Percentiles rank a stretch among this genome's conserved stretches.
Evolutionary conservation across 768 basidiomycete genomes (phyloP).

Genomic region (Chalciporus pseudorubinellus): DNA sequence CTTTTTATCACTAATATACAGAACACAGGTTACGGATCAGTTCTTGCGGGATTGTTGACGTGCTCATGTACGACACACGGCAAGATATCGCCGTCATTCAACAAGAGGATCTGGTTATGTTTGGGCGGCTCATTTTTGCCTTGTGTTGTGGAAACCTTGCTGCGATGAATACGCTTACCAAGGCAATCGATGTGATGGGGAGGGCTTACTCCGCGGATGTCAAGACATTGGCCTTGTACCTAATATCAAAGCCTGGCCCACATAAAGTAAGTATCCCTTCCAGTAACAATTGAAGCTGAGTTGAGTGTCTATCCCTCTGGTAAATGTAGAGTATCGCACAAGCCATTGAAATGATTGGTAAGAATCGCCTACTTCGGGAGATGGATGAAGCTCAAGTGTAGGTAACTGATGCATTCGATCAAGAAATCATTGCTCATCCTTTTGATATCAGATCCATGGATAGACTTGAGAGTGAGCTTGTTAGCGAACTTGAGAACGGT

Average conservation of each 20-base stretch:
- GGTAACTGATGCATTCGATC: slow-evolving; percentile 20
- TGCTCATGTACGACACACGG: slow-evolving; percentile 71
- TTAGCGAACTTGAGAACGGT: slow-evolving; percentile 91
- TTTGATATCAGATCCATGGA: slow-evolving; percentile 65
- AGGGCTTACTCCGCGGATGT: slow-evolving; percentile 78
- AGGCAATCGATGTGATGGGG: slow-evolving; percentile 69
- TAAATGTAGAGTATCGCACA: slow-evolving; percentile 66
- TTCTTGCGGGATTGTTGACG: slow-evolving; percentile 85
- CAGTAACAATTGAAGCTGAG: not conserved
- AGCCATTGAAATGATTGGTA: slow-evolving; percentile 75
- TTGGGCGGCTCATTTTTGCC: slow-evolving; percentile 80
- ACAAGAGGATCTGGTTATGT: slow-evolving; percentile 86
- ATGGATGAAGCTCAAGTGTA: slow-evolving; percentile 83
- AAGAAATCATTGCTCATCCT: not conserved
- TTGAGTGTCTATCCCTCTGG: not conserved
- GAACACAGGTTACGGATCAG: slow-evolving; percentile 69
- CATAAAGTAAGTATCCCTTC: slow-evolving; percentile 48
- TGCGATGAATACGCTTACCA: slow-evolving; percentile 60
- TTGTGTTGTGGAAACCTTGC: slow-evolving; percentile 70
- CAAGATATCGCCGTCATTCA: slow-evolving; percentile 60
- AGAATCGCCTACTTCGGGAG: slow-evolving; percentile 62
- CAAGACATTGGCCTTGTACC: slow-evolving; percentile 74
- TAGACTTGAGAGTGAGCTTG: slow-evolving; percentile 76
- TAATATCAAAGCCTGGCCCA: slow-evolving; percentile 68
- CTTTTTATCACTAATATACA: slow-evolving; percentile 2